These are phyloP conservation scores for Epichloe festucae DNA, from an alignment of 2,329 filamentous ascomycete species.

Conservation along the genomic window DNA sequence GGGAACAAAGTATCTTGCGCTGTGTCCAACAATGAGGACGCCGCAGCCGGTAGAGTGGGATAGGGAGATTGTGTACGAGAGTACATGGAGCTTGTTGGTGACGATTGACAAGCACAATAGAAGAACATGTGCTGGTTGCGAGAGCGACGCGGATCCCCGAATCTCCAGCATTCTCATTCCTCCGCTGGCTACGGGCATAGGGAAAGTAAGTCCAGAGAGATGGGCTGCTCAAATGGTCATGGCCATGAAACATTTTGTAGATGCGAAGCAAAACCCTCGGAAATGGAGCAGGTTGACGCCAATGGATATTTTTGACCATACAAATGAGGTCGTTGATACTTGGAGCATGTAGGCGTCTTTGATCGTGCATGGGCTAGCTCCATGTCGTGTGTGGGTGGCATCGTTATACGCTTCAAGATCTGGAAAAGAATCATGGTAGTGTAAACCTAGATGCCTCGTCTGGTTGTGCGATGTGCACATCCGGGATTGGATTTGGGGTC, in stretches of 20 bases:
- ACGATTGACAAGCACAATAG: constrained; percentile 35
- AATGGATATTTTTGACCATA: constrained; percentile 3
- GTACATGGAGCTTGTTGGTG: constrained; percentile 37
- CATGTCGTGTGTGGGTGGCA: background rate
- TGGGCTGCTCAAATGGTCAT: constrained; percentile 39
- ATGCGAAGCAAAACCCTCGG: constrained; percentile 29
- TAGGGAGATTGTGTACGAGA: constrained; percentile 39
- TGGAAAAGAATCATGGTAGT: no score
- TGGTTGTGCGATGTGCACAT: no score
- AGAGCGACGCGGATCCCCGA: constrained; percentile 7
- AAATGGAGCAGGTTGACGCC: constrained; percentile 26
- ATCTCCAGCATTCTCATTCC: constrained; percentile 36
- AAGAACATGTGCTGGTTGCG: constrained; percentile 4
- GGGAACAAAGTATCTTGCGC: constrained; percentile 29
- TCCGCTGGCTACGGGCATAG: constrained; percentile 36
- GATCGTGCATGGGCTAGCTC: background rate
- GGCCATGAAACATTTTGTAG: constrained; percentile 37
- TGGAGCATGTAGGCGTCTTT: constrained; percentile 2
- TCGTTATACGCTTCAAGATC: no score
- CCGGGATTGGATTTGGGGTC: no score
- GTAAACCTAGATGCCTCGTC: no score
- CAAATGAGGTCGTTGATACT: constrained; percentile 3
- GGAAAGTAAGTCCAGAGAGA: constrained; percentile 28
- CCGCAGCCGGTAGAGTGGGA: constrained; percentile 33
- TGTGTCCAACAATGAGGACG: constrained; percentile 41